Base-by-base conservation (phyloP, 192 early-diverging fungal genomes). In the Podila horticola region DNA sequence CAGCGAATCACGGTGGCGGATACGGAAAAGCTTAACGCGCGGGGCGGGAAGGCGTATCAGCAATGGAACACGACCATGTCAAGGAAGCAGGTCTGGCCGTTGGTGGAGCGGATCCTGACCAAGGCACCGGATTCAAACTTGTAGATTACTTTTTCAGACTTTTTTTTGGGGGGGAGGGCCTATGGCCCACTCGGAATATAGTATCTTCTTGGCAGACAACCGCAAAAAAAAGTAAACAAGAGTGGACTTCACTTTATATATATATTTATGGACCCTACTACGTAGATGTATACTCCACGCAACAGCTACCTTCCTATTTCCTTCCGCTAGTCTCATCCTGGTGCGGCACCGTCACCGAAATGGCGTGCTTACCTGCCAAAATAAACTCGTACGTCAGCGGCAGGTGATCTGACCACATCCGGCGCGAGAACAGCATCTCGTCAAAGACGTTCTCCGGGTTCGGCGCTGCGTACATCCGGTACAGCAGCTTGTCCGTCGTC, bases 51-150 rank as follows among this genome's bases (percentile, higher is more conserved):
- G 7, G 69, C 82, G 13, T 94, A 90, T 68, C 29, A 67, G 3
- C 90, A 92, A 58, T 58, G 72, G 38, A 90, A 93, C 65, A 73
- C 74, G 22, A 84, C 84, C 26, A 82, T 82, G 64, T 87, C 88
- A 11, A 73, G 93, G 15, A 94, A 94, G 77, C 88, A 93, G 62
- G 65, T 90, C 64, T 88, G 87, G 77, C 90, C 90, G 10, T 68
- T 83, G 48, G 41, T 89, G 15, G 72, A 88, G 59, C 62, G 70
- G 24, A 15, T 84, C 24, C 19, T 84, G 52, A 67, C 75, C 19
- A 45, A 69, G 15, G 30, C 52, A 3, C 51, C 48, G 11, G 38
- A 41, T 41, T 9, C 38, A 11, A 41, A 41, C 38, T 41, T 41
- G 38, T 41, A 41, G 38, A 41, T 41, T 41, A 41, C 38, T 11